Base-by-base conservation (phyloP, 176 grass and related monocot species). In the Poa annua region DNA sequence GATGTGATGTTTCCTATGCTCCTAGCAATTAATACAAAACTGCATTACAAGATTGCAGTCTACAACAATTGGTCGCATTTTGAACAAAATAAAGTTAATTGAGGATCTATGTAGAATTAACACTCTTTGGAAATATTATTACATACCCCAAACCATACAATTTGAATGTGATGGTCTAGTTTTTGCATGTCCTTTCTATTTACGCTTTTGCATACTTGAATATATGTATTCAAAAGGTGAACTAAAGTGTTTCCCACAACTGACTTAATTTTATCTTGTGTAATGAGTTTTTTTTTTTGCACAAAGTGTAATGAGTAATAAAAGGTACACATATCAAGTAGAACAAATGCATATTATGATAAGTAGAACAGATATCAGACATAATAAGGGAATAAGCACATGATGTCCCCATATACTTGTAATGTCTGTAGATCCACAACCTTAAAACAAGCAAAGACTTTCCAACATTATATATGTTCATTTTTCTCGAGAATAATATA, bases 361-460 rank as follows among this genome's bases (percentile, higher is more conserved):
- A 66, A 11, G 8, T 36, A 66, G 7, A 66, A 66, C 16, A 59
- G 7, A 75, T 34, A 21, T 5, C 5, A 25, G 7, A 33, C 4
- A 65, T 52, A 54, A 70, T 29, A 70, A 70, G 16, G 2, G 16
- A 81, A 74, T 74, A 66, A 35, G 6, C 32, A 35, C 17, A 10
- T 19, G 2, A 9, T 66, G 14, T 29, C 21, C 8, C 21, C 8
- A 75, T 21, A 61, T 65, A 48, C 47, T 6, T 48, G 21, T 25
- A 25, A 32, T 65, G 36, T 20, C 15, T 63, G 20, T 56, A 16
- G 16, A n/a, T 55, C 34, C 2, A 35, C 19, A 84, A 66, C 57
- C 48, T 66, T 84, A 48, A 74, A 80, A 67, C 42, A 29, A 66
- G 25, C 24, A 38, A 34, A 80, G 36, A 19, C 3, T 42, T 79